Percentiles rank a stretch among this genome's conserved stretches.
These are phyloP conservation scores for Microsporum canis DNA, from an alignment of 2,329 filamentous ascomycete species.

Conservation along the genomic window DNA sequence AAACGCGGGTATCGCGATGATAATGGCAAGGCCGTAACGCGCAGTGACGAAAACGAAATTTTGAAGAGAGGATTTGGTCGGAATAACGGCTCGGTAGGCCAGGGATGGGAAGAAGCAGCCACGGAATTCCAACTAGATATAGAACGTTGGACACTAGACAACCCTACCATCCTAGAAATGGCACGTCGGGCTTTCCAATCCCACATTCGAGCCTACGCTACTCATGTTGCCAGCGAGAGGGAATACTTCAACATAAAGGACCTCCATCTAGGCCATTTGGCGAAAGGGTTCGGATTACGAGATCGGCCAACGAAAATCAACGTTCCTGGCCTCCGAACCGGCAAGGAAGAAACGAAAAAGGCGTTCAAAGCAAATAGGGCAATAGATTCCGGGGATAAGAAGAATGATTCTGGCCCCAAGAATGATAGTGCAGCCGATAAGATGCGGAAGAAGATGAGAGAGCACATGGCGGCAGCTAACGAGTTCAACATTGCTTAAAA, in stretches of 20 bases:
- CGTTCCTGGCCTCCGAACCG: constrained; percentile 39
- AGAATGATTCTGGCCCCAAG: constrained; percentile 15
- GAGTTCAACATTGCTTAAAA: constrained; percentile 48
- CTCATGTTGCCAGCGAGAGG: constrained; percentile 76
- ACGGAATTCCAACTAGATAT: constrained; percentile 57
- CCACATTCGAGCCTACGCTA: constrained; percentile 88
- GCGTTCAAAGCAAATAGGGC: constrained; percentile 37
- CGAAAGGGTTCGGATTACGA: constrained; percentile 82
- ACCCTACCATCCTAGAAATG: constrained; percentile 61
- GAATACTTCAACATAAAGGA: constrained; percentile 83
- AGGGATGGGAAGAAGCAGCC: constrained; percentile 53
- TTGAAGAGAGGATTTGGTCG: constrained; percentile 53
- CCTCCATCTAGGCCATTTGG: constrained; percentile 81
- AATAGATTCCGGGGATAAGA: constrained; percentile 23
- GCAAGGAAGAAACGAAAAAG: constrained; percentile 37
- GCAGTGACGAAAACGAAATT: constrained; percentile 54
- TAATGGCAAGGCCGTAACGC: constrained; percentile 51
- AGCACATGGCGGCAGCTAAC: constrained; percentile 41
- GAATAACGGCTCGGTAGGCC: constrained; percentile 29
- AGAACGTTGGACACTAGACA: constrained; percentile 54
- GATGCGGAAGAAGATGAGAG: constrained; percentile 44
- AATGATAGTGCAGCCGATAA: constrained; percentile 40
- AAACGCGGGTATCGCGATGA: constrained; percentile 56
- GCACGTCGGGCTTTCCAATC: constrained; percentile 80
- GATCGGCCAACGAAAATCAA: constrained; percentile 77